Evolutionary conservation across 2,329 filamentous ascomycete species (phyloP).

Genomic region (Remersonia thermophila): DNA sequence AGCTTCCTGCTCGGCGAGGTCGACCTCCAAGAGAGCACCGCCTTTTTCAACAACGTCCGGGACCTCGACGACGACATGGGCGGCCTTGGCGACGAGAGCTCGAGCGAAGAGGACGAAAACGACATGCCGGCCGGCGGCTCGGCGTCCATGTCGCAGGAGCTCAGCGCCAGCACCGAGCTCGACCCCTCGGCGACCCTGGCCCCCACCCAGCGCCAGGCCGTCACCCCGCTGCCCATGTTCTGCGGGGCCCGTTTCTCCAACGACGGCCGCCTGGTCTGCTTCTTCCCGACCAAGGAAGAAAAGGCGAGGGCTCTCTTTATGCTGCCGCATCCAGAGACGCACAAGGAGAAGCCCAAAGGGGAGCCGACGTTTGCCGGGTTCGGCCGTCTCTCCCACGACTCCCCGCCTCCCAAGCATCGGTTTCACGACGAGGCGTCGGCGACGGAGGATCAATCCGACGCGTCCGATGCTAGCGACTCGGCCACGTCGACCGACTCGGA

Average conservation of each 20-base stretch:
- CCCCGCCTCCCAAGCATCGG: constrained; percentile 33
- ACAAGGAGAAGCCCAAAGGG: constrained; percentile 37
- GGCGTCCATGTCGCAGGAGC: constrained; percentile 49
- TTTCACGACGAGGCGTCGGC: constrained; percentile 38
- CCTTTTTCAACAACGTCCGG: constrained; percentile 50
- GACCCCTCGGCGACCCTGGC: constrained; percentile 37
- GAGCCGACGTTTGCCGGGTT: constrained; percentile 47
- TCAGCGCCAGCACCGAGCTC: constrained; percentile 40
- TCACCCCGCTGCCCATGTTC: constrained; percentile 42
- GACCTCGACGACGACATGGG: constrained; percentile 48
- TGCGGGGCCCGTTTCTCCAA: constrained; percentile 51
- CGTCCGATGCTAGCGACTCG: constrained; percentile 37
- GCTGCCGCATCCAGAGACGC: constrained; percentile 29
- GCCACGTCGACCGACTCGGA: constrained; percentile 49
- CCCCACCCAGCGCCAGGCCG: constrained; percentile 38
- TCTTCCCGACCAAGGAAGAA: constrained; percentile 57
- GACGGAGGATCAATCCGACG: constrained; percentile 36
- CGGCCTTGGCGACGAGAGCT: constrained; percentile 60
- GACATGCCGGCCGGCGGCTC: constrained; percentile 40
- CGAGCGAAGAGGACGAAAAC: constrained; percentile 67
- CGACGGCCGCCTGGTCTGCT: constrained; percentile 52
- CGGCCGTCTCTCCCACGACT: constrained; percentile 41
- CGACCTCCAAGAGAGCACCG: constrained; percentile 47
- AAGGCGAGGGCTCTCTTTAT: constrained; percentile 40
- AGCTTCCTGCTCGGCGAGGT: constrained; percentile 52